These are phyloP conservation scores for Phytophthora podocarpi DNA, from an alignment of 352 stramenopile genomes.

Conservation along the genomic window DNA sequence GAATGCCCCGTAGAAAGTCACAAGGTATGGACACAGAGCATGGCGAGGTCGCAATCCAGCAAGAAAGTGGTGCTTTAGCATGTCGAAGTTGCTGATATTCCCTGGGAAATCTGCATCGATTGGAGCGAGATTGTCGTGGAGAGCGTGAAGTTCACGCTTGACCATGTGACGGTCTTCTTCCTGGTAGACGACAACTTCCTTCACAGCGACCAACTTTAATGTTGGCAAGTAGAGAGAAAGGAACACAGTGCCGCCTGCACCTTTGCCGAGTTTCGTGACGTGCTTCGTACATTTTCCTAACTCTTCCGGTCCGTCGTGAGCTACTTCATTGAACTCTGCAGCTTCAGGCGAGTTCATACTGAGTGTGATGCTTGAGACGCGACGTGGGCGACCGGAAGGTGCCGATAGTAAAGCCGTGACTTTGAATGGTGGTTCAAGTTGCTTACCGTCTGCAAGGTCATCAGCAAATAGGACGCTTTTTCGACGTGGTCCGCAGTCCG, in stretches of 20 bases:
- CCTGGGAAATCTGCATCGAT: slow-evolving; percentile 35
- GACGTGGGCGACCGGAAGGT: slow-evolving; percentile 23
- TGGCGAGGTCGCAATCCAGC: neutral
- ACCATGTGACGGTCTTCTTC: slow-evolving; percentile 83
- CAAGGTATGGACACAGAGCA: slow-evolving; percentile 70
- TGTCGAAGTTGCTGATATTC: neutral
- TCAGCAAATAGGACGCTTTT: slow-evolving; percentile 25
- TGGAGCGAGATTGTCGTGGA: slow-evolving; percentile 83
- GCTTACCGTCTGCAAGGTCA: neutral
- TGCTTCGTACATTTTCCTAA: slow-evolving; percentile 68
- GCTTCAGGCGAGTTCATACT: slow-evolving; percentile 67
- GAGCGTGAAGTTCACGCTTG: slow-evolving; percentile 84
- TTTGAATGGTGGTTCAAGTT: neutral
- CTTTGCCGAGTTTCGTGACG: slow-evolving; percentile 77
- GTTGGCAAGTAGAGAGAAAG: slow-evolving; percentile 83
- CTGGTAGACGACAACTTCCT: slow-evolving; percentile 86
- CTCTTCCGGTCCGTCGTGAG: slow-evolving; percentile 68
- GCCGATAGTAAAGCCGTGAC: slow-evolving; percentile 3
- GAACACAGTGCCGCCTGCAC: slow-evolving; percentile 84
- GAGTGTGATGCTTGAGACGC: slow-evolving; percentile 60
- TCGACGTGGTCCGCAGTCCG: slow-evolving; percentile 2
- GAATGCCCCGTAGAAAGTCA: slow-evolving; percentile 92
- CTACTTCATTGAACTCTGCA: slow-evolving; percentile 77
- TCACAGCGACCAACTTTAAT: slow-evolving; percentile 87
- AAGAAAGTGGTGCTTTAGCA: slow-evolving; percentile 23